Evolutionary conservation across 805 yeast species (phyloP).

Genomic region (Pichia deserticola): DNA sequence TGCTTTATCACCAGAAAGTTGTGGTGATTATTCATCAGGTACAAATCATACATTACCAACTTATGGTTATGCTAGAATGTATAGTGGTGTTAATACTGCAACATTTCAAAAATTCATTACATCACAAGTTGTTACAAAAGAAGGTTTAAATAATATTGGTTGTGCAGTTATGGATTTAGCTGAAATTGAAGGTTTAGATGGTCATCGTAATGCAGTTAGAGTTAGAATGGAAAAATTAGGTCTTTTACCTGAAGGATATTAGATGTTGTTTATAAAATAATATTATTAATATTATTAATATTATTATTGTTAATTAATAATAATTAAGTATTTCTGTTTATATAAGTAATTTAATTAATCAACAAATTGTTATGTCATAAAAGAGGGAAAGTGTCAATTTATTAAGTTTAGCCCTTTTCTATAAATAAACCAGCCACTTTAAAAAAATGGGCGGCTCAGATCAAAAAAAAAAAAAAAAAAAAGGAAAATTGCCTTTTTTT

Average conservation of each 20-base stretch:
- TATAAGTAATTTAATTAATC: too few species aligned
- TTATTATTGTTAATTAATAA: too few species aligned
- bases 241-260: slow-evolving; percentile 20
- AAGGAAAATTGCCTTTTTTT: too few species aligned
- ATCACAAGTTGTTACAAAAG: slow-evolving; percentile 78
- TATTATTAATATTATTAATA: too few species aligned
- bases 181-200: slow-evolving; percentile 93
- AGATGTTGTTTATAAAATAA: neutral
- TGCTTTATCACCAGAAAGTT: slow-evolving; percentile 91
- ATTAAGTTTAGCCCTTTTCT: too few species aligned
- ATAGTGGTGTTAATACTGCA: slow-evolving; percentile 93
- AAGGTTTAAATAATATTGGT: slow-evolving; percentile 87
- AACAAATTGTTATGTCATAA: too few species aligned
- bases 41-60: slow-evolving; percentile 98
- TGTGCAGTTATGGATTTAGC: slow-evolving; percentile 94
- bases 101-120: slow-evolving; percentile 95
- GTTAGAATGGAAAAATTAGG: slow-evolving; percentile 84
- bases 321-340: too few species aligned
- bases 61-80: slow-evolving; percentile 95
- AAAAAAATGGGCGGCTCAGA: too few species aligned
- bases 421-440: too few species aligned
- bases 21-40: slow-evolving; percentile 98
- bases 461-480: too few species aligned
- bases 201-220: slow-evolving; percentile 94
- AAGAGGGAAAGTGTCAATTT: too few species aligned